Base-by-base conservation (phyloP, 2,329 filamentous ascomycete species). In the Ascomycota sp. region DNA sequence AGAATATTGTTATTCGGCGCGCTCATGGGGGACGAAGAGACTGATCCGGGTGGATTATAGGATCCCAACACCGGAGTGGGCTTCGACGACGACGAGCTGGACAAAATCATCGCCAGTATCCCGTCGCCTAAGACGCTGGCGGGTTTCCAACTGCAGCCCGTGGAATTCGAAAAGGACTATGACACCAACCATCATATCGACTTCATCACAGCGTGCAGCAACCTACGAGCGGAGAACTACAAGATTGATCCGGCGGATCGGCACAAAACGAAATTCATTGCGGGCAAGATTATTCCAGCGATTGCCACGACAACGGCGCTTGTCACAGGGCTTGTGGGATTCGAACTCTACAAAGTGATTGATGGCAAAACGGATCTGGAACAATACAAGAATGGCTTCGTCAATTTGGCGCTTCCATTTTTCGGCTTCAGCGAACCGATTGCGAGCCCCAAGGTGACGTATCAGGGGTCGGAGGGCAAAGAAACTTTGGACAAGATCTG, bases 251-350 rank as follows among this genome's bases (percentile, higher is more conserved):
- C 74, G 38, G 85, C 89, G 1, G 86, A 98, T 48, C 70, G 82
- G 36, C 89, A 94, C 65, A 92, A 89, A 73, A 98, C 86, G 36
- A 98, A 98, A 63, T 95, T 98, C 55, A 98, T 98, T 49, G 91
- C 89, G 21, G 89, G 89, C 51, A 98, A 98, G 69, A 98, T 98
- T 42, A 98, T 98, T 40, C 89, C 89, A 15, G 89, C 89, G 27
- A 98, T 98, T 52, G 89, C 89, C 27, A 98, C 89, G 3, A 95
- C 89, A 0, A 98, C 89, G 3, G 86, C 89, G 3, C 63, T 98
- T 33, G 86, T 95, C 9, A 98, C 89, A 3, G 89, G 89, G 34
- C 65, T 98, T 27, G 83, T 98, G 31, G 68, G 91, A 11, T 60
- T 98, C 27, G 89, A 98, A 59, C 59, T 95, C 28, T 94, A 81